A percentile compares a stretch with the other conserved stretches of the same genome.
These are phyloP conservation scores for Fragaria vesca DNA, from an alignment of 306 rosid genomes.

Conservation along the genomic window DNA sequence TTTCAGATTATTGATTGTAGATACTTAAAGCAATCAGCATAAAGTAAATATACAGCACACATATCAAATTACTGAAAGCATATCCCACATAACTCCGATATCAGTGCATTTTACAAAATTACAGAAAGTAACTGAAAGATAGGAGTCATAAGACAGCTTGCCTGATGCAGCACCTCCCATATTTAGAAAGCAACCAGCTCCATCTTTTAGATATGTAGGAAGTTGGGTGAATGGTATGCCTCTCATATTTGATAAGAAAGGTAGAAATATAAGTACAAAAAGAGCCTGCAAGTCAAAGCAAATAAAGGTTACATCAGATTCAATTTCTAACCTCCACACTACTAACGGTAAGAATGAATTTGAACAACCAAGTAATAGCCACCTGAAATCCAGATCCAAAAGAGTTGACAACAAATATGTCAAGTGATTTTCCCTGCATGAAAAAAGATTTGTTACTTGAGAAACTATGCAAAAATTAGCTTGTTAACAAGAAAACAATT, in stretches of 20 bases:
- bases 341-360: neutral
- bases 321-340: neutral
- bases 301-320: neutral
- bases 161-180: constrained; percentile 49
- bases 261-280: constrained; percentile 69
- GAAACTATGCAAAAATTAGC: neutral
- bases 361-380: neutral
- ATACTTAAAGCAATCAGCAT: neutral
- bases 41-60: neutral
- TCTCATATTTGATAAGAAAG: constrained; percentile 67
- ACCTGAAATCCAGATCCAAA: constrained; percentile 96
- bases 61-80: neutral
- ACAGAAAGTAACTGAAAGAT: neutral
- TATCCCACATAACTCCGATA: neutral
- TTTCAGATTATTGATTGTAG: neutral
- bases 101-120: neutral
- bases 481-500: constrained; percentile 20
- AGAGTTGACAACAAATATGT: constrained; percentile 96
- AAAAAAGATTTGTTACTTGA: constrained; percentile 24
- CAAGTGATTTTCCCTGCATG: constrained; percentile 79
- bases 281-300: constrained; percentile 54
- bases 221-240: constrained; percentile 70
- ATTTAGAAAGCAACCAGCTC: constrained; percentile 77
- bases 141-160: constrained; percentile 19
- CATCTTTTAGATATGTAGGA: constrained; percentile 73